phyloP scores from a whole-genome alignment of 805 yeast genomes.

The Cyberlindnera americana region DNA sequence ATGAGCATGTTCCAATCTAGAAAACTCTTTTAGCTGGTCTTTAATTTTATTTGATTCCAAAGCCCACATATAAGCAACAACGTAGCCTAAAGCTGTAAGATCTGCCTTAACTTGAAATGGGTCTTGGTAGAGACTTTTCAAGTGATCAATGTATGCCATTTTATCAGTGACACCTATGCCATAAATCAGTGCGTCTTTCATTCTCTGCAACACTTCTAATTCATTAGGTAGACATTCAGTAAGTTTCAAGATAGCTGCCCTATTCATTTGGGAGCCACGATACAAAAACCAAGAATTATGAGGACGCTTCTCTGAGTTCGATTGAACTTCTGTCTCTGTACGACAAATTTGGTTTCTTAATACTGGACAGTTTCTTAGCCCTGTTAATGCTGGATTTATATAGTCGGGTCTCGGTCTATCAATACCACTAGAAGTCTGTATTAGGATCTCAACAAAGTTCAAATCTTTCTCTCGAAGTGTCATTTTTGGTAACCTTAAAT shows the following conservation, averaged over 20 bases:
- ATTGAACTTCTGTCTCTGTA: not conserved
- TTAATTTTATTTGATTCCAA: conserved; percentile 1
- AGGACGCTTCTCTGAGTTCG: conserved; percentile 8
- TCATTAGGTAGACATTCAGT: conserved; percentile 6
- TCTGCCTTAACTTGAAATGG: conserved; percentile 3
- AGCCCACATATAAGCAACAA: conserved; percentile 7
- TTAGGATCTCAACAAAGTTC: conserved; percentile 1
- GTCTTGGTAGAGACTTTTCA: not conserved
- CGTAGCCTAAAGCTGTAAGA: conserved; percentile 6
- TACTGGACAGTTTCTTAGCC: conserved; percentile 2
- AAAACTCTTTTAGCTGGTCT: conserved; percentile 1
- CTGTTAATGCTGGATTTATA: not conserved
- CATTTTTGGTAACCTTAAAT: conserved; percentile 6
- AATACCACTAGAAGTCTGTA: conserved; percentile 7
- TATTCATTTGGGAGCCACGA: conserved; percentile 9
- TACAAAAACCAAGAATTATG: conserved; percentile 10
- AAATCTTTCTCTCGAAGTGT: not conserved
- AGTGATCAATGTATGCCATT: not conserved
- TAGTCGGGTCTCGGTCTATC: conserved; percentile 1
- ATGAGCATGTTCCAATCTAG: conserved; percentile 7
- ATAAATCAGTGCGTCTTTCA: not conserved
- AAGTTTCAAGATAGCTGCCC: conserved; percentile 3
- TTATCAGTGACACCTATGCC: not conserved
- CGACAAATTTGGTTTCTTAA: conserved; percentile 8
- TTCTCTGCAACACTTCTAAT: not conserved